Conservation (phyloP, 1,284 basidiomycete species). For the Moniliophthora roreri region DNA sequence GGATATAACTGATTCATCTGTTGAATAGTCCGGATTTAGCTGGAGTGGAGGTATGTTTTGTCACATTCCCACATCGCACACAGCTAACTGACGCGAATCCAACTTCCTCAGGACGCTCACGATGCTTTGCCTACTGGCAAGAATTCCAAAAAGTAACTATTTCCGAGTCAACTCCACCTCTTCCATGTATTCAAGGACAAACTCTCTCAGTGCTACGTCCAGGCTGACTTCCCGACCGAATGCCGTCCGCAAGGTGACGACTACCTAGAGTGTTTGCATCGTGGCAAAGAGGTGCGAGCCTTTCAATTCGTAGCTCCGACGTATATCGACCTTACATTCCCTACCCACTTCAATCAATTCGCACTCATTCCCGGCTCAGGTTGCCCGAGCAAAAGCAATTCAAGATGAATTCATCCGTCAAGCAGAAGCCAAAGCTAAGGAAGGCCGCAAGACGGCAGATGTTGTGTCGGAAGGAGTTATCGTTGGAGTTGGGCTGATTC, state of each 20-base stretch:
- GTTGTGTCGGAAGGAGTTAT: conserved; percentile 74
- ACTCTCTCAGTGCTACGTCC: conserved; percentile 78
- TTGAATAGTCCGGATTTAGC: conserved; percentile 55
- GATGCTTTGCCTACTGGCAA: conserved; percentile 94
- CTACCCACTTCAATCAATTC: conserved; percentile 9
- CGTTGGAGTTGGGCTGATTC: conserved; percentile 73
- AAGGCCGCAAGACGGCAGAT: conserved; percentile 72
- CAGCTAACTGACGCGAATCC: neutral
- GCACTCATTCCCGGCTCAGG: conserved; percentile 39
- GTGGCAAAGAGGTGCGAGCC: conserved; percentile 79
- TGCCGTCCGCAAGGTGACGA: conserved; percentile 81
- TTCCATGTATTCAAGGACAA: neutral
- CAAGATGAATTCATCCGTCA: conserved; percentile 75
- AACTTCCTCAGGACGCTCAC: conserved; percentile 65
- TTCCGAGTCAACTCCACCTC: neutral
- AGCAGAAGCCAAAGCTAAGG: conserved; percentile 62
- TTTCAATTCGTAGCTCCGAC: conserved; percentile 3
- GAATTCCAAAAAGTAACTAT: conserved; percentile 50
- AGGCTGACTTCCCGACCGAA: conserved; percentile 74
- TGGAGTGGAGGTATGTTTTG: conserved; percentile 58
- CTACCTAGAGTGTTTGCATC: conserved; percentile 93
- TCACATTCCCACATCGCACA: no score
- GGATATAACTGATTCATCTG: no score
- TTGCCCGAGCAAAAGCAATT: conserved; percentile 71
- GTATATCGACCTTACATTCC: conserved; percentile 2